Evolutionary conservation across 176 grass and related monocot species (phyloP).

Genomic region (Saccharum officinarum): DNA sequence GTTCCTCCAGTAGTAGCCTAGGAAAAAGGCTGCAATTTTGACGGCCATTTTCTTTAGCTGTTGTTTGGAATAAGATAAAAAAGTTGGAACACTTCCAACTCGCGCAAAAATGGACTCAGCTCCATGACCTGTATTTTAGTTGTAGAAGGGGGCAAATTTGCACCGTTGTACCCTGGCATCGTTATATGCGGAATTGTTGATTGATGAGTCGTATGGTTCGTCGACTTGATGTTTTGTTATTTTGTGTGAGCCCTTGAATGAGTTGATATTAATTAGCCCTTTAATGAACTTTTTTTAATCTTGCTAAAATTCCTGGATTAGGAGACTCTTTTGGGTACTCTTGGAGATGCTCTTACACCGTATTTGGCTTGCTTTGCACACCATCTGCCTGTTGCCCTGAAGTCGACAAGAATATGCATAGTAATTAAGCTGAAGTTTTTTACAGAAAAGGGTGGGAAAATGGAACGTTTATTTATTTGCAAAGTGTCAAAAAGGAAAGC

Average conservation of each 20-base stretch:
- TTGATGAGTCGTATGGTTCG: neutral
- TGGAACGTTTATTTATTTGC: too few relatives aligned
- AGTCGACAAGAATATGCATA: neutral
- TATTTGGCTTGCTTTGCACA: too few relatives aligned
- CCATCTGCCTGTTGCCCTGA: too few relatives aligned
- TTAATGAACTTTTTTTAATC: too few relatives aligned
- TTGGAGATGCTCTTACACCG: too few relatives aligned
- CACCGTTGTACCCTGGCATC: neutral
- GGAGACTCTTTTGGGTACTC: too few relatives aligned
- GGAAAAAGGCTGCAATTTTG: constrained; percentile 57
- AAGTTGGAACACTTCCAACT: neutral
- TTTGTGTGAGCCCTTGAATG: neutral
- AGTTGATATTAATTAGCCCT: neutral
- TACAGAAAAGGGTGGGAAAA: neutral
- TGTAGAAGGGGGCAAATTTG: constrained; percentile 11
- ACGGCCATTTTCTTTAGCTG: constrained; percentile 25
- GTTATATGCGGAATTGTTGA: neutral
- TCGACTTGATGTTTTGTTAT: constrained; percentile 12
- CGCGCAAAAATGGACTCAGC: neutral
- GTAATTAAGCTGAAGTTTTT: neutral
- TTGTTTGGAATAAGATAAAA: constrained; percentile 34
- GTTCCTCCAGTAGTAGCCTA: neutral
- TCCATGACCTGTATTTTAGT: constrained; percentile 27
- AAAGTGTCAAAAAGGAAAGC: too few relatives aligned
- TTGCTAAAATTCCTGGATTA: too few relatives aligned